Evolutionary conservation across 306 rosid species (phyloP), one percentile per base, ranked within the genome.

Genomic region (Albizia julibrissin): DNA sequence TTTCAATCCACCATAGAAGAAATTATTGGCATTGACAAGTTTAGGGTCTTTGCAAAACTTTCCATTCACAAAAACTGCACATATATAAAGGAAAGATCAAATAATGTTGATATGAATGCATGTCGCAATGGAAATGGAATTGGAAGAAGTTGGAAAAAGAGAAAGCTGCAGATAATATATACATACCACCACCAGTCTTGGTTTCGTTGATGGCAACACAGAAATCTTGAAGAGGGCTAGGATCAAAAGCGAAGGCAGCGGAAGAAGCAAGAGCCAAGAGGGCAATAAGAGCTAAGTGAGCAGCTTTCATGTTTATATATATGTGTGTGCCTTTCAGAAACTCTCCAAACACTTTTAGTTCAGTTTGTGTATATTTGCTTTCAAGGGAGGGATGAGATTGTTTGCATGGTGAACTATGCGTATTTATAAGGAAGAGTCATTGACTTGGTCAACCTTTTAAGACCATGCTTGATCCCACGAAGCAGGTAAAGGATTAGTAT

Each of bases 11-110:
- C 16, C 1, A 6, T 3, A 16, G 74, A 87, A 84, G 74, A 87
- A 87, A 64, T 87, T 87, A 3, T 87, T 77, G 13, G 64, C 64
- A 58, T 11, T n/a, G 64, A n/a, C 64, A 58, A 58, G 29, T 8
- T 58, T 58, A 11, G 64, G 64, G 9, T 58, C 64, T n/a, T 58
- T 58, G 64, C 64, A 58, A 14, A 58, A 58, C 29, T 58, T 58
- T 22, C 61, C 61, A 2, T 58, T 58, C 64, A 58, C 64, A 58
- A 54, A 54, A 21, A 54, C 62, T 54, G 62, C 62, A 54, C 9
- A 54, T 2, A 54, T 19, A 54, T 6, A 19, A 54, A 54, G 10
- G 62, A 54, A 21, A 18, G 10, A 54, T 8, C 1, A 13, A 8
- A 42, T 42, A 42, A 44, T 44, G 12, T 19, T n/a, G 26, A 54